These are phyloP conservation scores for Meredithiella fracta DNA, from an alignment of 2,329 filamentous ascomycete genomes.

Conservation along the genomic window DNA sequence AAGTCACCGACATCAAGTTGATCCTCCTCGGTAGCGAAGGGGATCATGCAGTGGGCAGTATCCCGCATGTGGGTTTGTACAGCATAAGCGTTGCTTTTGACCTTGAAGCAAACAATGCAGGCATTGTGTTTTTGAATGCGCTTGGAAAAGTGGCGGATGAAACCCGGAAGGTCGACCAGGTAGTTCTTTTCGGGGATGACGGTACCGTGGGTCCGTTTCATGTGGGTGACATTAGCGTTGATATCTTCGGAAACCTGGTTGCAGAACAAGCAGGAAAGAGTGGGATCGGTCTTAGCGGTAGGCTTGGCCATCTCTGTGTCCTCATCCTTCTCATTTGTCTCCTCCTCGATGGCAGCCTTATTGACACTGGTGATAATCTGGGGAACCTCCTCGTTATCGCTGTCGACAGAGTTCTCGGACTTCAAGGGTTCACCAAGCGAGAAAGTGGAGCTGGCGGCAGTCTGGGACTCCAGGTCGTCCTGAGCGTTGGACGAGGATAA, in stretches of 20 bases:
- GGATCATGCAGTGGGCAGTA: constrained; percentile 92
- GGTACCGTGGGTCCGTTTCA: constrained; percentile 87
- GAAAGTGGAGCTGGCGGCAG: constrained; percentile 79
- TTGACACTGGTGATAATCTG: constrained; percentile 65
- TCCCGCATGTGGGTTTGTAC: constrained; percentile 96
- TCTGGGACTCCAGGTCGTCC: constrained; percentile 49
- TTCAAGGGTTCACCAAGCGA: constrained; percentile 66
- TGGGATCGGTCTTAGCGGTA: constrained; percentile 24
- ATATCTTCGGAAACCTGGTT: constrained; percentile 66
- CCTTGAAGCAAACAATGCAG: constrained; percentile 76
- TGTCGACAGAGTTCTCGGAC: constrained; percentile 31
- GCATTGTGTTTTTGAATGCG: constrained; percentile 68
- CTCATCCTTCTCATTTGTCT: constrained; percentile 29
- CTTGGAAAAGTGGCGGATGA: constrained; percentile 60
- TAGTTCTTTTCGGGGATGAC: constrained; percentile 86
- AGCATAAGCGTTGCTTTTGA: constrained; percentile 60
- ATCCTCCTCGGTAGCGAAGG: constrained; percentile 73
- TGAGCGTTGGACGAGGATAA: constrained; percentile 19
- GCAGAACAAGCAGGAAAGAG: constrained; percentile 70
- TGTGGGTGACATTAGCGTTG: constrained; percentile 66
- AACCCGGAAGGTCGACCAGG: constrained; percentile 63
- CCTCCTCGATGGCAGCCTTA: constrained; percentile 47
- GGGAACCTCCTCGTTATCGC: constrained; percentile 58
- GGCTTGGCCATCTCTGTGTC: constrained; percentile 25
- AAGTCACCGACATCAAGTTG: constrained; percentile 90